phyloP scores from a whole-genome alignment of 208 protist genomes.

The Histomonas meleagridis region DNA sequence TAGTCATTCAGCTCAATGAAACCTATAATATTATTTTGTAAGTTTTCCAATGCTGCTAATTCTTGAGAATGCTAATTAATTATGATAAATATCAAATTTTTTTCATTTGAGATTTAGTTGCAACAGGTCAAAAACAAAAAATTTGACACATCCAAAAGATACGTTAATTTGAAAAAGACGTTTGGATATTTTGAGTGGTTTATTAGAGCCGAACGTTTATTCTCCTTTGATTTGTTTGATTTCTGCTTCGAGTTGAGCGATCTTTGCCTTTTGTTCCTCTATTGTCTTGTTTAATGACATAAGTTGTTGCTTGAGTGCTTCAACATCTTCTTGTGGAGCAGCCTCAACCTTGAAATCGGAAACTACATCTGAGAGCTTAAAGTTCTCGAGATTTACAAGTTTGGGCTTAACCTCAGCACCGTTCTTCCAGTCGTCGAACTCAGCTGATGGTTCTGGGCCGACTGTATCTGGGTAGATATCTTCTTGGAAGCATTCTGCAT shows the following conservation, averaged over 20 bases:
- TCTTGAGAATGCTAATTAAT: too few relatives aligned
- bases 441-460: background rate
- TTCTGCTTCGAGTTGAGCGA: background rate
- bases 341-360: background rate
- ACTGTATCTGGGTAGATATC: slow-evolving; percentile 17
- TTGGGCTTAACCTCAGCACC: background rate
- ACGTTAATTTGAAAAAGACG: too few relatives aligned
- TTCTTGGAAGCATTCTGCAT: background rate
- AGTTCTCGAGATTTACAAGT: background rate
- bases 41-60: too few relatives aligned
- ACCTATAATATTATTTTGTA: too few relatives aligned
- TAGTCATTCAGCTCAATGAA: too few relatives aligned
- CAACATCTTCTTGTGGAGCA: background rate
- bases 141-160: too few relatives aligned
- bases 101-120: too few relatives aligned
- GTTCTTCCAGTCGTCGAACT: background rate
- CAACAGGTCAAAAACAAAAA: too few relatives aligned
- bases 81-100: too few relatives aligned
- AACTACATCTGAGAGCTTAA: background rate
- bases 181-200: too few relatives aligned
- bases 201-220: too few relatives aligned
- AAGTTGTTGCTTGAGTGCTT: background rate
- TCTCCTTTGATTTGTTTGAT: too few relatives aligned
- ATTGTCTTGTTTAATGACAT: background rate
- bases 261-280: background rate